A percentile compares a stretch with the other conserved stretches of the same genome.
Conservation (phyloP, 495 filamentous ascomycete species). For the Neurospora sp. region DNA sequence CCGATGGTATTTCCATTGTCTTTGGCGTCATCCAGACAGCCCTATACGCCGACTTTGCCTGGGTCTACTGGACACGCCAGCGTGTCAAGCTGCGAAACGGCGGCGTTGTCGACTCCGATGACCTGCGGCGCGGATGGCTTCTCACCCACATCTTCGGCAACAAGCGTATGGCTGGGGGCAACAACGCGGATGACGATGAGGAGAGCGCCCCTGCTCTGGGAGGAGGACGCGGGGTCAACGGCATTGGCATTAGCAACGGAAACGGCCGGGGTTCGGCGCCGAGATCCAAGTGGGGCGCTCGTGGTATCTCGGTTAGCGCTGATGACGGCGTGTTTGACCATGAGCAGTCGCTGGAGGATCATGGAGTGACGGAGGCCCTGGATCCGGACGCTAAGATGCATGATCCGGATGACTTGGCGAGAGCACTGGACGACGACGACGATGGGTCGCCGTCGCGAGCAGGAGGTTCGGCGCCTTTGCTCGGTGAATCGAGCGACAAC, state of each 20-base stretch:
- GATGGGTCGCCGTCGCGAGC: conserved; percentile 14
- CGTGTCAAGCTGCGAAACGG: conserved; percentile 87
- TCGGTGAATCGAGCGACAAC: neutral
- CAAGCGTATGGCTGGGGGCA: conserved; percentile 26
- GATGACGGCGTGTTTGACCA: conserved; percentile 60
- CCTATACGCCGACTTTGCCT: conserved; percentile 89
- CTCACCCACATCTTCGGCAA: conserved; percentile 43
- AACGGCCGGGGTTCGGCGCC: conserved; percentile 11
- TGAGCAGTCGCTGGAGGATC: conserved; percentile 26
- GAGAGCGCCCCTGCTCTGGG: conserved; percentile 38
- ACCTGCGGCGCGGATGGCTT: conserved; percentile 74
- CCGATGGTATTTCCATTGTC: conserved; percentile 63
- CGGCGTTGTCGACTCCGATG: conserved; percentile 87
- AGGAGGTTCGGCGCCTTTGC: conserved; percentile 13
- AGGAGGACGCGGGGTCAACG: conserved; percentile 12
- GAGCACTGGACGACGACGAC: conserved; percentile 39
- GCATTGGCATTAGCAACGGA: conserved; percentile 10
- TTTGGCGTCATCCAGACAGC: conserved; percentile 87
- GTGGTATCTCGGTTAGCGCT: conserved; percentile 71
- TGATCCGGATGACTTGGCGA: conserved; percentile 46
- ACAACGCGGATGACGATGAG: conserved; percentile 31
- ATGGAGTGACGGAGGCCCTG: conserved; percentile 25
- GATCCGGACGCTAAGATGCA: conserved; percentile 46
- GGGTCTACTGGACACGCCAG: conserved; percentile 92
- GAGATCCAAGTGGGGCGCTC: conserved; percentile 57